These are phyloP conservation scores for Phytophthora colocasiae DNA, from an alignment of 352 stramenopile species.

Conservation along the genomic window DNA sequence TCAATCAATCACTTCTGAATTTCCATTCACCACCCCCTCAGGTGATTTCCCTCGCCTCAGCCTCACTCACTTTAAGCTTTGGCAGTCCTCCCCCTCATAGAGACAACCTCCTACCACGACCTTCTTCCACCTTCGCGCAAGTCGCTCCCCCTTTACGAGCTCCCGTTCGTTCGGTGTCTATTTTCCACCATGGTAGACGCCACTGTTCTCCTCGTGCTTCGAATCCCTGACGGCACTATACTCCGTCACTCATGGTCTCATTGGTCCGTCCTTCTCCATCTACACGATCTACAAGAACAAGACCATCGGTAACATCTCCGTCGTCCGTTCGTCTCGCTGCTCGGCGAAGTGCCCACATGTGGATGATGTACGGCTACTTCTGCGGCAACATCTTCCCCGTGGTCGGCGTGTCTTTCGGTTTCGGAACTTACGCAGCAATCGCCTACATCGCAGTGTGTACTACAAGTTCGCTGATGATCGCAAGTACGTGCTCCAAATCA, in stretches of 20 bases:
- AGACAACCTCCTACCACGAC: too few species aligned
- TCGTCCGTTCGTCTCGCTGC: conserved; percentile 51
- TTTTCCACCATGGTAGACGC: conserved; percentile 24
- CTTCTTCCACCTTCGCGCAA: conserved; percentile 20
- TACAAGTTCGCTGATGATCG: conserved; percentile 52
- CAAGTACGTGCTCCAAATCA: conserved; percentile 49
- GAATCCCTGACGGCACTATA: conserved; percentile 40
- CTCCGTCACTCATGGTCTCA: conserved; percentile 45
- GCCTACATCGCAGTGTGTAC: conserved; percentile 61
- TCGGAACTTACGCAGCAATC: conserved; percentile 48
- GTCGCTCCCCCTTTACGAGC: conserved; percentile 3
- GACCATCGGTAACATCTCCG: conserved; percentile 40
- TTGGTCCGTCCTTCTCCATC: conserved; percentile 44
- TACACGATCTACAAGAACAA: conserved; percentile 49
- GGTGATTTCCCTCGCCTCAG: too few species aligned
- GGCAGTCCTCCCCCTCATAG: too few species aligned
- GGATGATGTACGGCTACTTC: conserved; percentile 60
- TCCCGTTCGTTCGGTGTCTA: background rate
- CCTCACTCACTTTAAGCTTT: too few species aligned
- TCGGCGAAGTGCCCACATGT: conserved; percentile 52
- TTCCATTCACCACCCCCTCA: too few species aligned
- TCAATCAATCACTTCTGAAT: too few species aligned
- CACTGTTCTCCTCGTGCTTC: conserved; percentile 29
- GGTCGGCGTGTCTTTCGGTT: conserved; percentile 54
- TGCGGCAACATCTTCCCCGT: conserved; percentile 56